phyloP scores from a whole-genome alignment of 495 filamentous ascomycete genomes.

The Corynascus novoguineensis region DNA sequence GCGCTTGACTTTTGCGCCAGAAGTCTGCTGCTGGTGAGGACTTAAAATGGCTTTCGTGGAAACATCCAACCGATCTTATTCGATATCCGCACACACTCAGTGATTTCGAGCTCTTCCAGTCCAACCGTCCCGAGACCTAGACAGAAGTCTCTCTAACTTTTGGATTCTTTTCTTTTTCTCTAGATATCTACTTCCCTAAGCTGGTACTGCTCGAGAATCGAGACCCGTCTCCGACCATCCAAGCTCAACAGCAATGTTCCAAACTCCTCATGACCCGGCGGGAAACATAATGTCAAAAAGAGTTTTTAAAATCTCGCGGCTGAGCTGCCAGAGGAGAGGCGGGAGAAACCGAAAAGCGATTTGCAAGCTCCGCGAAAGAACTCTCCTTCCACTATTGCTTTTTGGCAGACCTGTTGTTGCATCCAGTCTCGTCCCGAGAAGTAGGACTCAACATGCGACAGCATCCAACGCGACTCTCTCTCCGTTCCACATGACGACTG shows the following conservation, averaged over 20 bases:
- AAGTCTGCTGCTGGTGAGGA: too few species aligned
- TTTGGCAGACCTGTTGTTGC: neutral
- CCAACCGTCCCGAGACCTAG: too few species aligned
- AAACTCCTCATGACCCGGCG: neutral
- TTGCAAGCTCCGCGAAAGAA: neutral
- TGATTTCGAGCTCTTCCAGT: too few species aligned
- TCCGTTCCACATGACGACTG: neutral
- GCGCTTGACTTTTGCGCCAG: neutral
- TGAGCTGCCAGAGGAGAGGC: neutral
- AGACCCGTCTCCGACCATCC: neutral
- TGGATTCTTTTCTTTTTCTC: neutral
- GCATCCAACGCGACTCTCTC: neutral
- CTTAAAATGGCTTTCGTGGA: neutral
- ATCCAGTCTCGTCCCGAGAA: neutral
- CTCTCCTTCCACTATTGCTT: neutral
- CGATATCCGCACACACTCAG: too few species aligned
- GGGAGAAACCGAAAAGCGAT: neutral
- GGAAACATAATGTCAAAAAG: neutral
- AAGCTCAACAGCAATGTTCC: neutral
- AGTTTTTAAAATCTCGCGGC: neutral
- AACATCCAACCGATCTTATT: too few species aligned
- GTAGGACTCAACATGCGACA: neutral
- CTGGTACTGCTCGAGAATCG: neutral
- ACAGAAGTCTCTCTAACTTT: too few species aligned
- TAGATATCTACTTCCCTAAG: neutral